Evolutionary conservation across 2,329 filamentous ascomycete genomes (phyloP).

Genomic region (Penicillium frequentans): DNA sequence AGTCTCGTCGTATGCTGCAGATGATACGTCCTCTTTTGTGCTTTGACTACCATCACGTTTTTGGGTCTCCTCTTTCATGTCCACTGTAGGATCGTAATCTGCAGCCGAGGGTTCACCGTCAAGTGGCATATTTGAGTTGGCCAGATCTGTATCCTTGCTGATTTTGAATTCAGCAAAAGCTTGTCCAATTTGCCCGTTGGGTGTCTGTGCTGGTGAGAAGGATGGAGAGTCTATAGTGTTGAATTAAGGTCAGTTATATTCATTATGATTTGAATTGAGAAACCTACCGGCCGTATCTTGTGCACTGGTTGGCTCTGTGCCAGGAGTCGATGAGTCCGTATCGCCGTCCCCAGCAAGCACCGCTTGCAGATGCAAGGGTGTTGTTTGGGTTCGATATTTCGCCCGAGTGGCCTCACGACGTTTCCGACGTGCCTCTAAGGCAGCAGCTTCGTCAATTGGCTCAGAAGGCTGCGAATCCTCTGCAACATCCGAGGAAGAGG

Average conservation of each 20-base stretch:
- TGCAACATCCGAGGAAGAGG: slow-evolving; percentile 11
- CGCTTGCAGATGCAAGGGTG: slow-evolving; percentile 73
- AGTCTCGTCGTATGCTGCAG: slow-evolving; percentile 60
- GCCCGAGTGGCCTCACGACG: slow-evolving; percentile 81
- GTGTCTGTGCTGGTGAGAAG: slow-evolving; percentile 48
- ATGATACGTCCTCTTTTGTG: slow-evolving; percentile 56
- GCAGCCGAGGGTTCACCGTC: slow-evolving; percentile 75
- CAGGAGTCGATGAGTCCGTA: slow-evolving; percentile 53
- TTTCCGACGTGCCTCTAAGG: slow-evolving; percentile 82
- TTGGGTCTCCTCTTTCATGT: slow-evolving; percentile 81
- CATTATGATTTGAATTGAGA: not conserved
- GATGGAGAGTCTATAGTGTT: slow-evolving; percentile 29
- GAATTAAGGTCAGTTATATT: slow-evolving; percentile 5
- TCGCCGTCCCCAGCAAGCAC: slow-evolving; percentile 62
- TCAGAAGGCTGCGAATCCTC: slow-evolving; percentile 50
- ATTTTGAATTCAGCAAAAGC: slow-evolving; percentile 64
- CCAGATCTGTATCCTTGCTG: slow-evolving; percentile 65
- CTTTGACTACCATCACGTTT: slow-evolving; percentile 64
- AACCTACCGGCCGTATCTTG: slow-evolving; percentile 41
- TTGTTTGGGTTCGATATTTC: slow-evolving; percentile 71
- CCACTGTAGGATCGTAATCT: slow-evolving; percentile 84
- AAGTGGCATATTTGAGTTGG: slow-evolving; percentile 52
- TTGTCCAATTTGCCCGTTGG: slow-evolving; percentile 50
- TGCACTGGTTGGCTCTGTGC: slow-evolving; percentile 46
- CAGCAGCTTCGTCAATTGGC: slow-evolving; percentile 74